Evolutionary conservation across 2,329 filamentous ascomycete species (phyloP).

Genomic region (Ophiostoma ips): DNA sequence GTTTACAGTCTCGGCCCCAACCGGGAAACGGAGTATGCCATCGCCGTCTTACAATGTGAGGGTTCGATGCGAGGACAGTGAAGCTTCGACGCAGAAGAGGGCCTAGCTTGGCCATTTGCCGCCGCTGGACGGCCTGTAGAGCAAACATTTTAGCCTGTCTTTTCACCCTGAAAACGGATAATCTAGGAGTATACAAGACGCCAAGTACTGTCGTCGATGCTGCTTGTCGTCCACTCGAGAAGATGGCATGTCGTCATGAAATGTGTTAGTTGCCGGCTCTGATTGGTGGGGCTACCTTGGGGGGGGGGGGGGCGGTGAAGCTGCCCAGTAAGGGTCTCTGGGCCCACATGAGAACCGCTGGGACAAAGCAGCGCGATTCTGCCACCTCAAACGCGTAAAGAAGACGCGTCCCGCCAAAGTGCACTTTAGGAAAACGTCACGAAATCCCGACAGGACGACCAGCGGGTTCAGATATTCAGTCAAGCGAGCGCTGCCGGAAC

Average conservation of each 20-base stretch:
- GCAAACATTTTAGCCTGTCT: constrained; percentile 10
- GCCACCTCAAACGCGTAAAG: constrained; percentile 10
- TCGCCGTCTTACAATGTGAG: constrained; percentile 32
- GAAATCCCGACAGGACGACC: too few relatives aligned
- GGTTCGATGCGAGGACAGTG: constrained; percentile 36
- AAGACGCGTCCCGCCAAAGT: constrained; percentile 11
- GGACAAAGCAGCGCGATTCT: constrained; percentile 7
- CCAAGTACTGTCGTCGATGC: background rate
- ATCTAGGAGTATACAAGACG: too few relatives aligned
- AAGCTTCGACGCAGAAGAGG: constrained; percentile 20
- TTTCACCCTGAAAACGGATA: too few relatives aligned
- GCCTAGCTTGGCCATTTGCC: constrained; percentile 12
- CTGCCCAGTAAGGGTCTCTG: background rate
- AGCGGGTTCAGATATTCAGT: too few relatives aligned
- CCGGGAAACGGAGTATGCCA: background rate
- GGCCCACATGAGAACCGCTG: background rate
- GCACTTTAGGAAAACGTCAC: background rate
- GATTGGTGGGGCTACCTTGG: background rate
- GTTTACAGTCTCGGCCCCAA: background rate
- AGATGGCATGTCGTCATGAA: constrained; percentile 7
- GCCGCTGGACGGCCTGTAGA: constrained; percentile 16
- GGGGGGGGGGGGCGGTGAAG: constrained; percentile 12
- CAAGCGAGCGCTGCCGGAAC: too few relatives aligned
- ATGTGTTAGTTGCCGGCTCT: background rate
- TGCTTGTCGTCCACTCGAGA: background rate